Evolutionary conservation across 1,284 basidiomycete species (phyloP).

Genomic region (Phylloboletellus chloephorus): DNA sequence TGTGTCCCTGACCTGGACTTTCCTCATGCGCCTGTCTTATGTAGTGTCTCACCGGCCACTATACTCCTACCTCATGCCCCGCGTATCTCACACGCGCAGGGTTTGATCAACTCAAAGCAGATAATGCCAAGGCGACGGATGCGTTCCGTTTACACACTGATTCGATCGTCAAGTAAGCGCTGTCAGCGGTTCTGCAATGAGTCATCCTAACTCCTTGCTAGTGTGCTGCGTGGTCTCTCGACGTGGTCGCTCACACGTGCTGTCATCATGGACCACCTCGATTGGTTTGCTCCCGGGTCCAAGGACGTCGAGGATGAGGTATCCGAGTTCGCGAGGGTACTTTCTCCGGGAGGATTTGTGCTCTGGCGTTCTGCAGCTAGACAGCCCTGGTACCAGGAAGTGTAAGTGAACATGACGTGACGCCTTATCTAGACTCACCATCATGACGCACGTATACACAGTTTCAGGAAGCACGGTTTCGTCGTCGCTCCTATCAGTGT

Average conservation of each 20-base stretch:
- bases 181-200: background rate
- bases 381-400: constrained; percentile 70
- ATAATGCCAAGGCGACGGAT: constrained; percentile 47
- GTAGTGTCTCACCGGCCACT: constrained; percentile 58
- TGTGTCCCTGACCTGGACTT: background rate
- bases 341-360: constrained; percentile 59
- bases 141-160: constrained; percentile 77
- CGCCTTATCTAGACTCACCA: background rate
- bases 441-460: constrained; percentile 5
- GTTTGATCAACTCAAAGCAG: constrained; percentile 53
- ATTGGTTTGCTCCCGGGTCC: constrained; percentile 66
- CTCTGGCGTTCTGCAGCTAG: constrained; percentile 71
- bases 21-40: constrained; percentile 4
- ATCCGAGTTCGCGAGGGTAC: constrained; percentile 53
- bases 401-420: constrained; percentile 34
- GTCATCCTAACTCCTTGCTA: constrained; percentile 20
- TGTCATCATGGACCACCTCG: constrained; percentile 79
- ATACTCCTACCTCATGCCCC: constrained; percentile 67
- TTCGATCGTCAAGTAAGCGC: constrained; percentile 64
- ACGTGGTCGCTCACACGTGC: constrained; percentile 54
- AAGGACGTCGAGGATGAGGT: constrained; percentile 61
- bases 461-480: constrained; percentile 46
- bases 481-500: constrained; percentile 41
- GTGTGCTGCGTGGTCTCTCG: constrained; percentile 55
- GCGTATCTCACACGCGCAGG: constrained; percentile 66